Percentiles rank a stretch among this genome's conserved stretches.
Conservation (phyloP, 306 rosid species). For the Gastrolobium bilobum region DNA sequence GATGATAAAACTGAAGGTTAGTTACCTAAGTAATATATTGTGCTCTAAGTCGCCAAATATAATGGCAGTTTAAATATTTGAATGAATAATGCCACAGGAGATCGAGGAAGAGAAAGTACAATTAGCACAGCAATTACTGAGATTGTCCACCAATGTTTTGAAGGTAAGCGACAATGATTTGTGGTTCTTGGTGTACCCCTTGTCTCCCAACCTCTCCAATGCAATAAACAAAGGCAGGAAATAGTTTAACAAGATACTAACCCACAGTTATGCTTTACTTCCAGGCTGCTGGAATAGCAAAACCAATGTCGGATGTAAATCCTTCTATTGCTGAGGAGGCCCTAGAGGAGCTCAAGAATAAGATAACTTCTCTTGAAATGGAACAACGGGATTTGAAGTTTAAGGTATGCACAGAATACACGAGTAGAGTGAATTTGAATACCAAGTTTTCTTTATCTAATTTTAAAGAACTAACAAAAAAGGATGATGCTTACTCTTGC, state of each 20-base stretch:
- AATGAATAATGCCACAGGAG: conserved; percentile 64
- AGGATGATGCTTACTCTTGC: conserved; percentile 12
- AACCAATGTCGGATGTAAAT: conserved; percentile 59
- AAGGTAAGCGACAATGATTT: conserved; percentile 58
- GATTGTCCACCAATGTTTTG: conserved; percentile 73
- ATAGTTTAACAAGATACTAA: not conserved
- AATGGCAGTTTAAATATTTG: conserved; percentile 40
- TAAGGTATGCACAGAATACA: conserved; percentile 62
- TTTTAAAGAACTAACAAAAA: conserved; percentile 7
- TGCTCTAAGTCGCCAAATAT: not conserved
- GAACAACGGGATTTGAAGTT: conserved; percentile 75
- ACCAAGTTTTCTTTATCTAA: conserved; percentile 1
- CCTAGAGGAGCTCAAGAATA: conserved; percentile 65
- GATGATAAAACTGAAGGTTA: conserved; percentile 76
- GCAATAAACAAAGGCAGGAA: conserved; percentile 3
- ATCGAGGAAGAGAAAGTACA: conserved; percentile 84
- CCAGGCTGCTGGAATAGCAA: conserved; percentile 88
- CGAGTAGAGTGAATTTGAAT: not conserved
- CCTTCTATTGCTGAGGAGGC: conserved; percentile 85
- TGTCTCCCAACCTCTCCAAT: not conserved
- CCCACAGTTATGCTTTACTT: conserved; percentile 26
- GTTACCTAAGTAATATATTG: conserved; percentile 38
- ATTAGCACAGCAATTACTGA: conserved; percentile 78
- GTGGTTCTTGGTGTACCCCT: conserved; percentile 5
- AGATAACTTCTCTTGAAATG: conserved; percentile 69